Evolutionary conservation across 331 rosid species (phyloP).

Genomic region (Malus hybrid): DNA sequence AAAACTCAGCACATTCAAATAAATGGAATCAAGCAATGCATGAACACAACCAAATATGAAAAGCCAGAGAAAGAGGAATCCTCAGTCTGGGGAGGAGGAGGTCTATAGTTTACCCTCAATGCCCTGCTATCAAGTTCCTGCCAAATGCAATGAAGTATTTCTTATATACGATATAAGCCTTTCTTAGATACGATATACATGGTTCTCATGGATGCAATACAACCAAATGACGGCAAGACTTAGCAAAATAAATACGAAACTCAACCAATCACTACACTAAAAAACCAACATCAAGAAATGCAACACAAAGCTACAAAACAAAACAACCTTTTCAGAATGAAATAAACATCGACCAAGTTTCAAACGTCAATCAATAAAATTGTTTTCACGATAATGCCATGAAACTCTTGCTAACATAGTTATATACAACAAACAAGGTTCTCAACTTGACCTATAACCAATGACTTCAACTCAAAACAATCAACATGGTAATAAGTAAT

Average conservation of each 20-base stretch:
- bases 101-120: slow-evolving; percentile 79
- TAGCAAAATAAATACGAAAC: not conserved
- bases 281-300: not conserved
- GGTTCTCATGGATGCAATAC: not conserved
- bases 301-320: not conserved
- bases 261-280: not conserved
- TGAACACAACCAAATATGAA: too few species aligned
- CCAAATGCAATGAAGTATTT: not conserved
- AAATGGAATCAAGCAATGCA: too few species aligned
- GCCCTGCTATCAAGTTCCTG: slow-evolving; percentile 77
- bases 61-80: slow-evolving; percentile 17
- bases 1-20: too few species aligned
- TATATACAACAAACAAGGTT: not conserved
- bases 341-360: not conserved
- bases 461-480: not conserved
- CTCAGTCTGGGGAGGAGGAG: slow-evolving; percentile 59
- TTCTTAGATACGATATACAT: not conserved
- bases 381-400: not conserved
- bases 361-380: not conserved
- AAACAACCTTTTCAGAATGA: not conserved
- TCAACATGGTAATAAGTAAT: too few species aligned
- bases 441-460: not conserved
- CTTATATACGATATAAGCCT: too few species aligned
- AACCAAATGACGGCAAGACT: not conserved
- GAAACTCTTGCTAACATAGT: slow-evolving; percentile 10